Evolutionary conservation across 1,284 basidiomycete genomes (phyloP), one percentile per base, ranked within the genome.

Genomic region (Rhodotorula sp.): DNA sequence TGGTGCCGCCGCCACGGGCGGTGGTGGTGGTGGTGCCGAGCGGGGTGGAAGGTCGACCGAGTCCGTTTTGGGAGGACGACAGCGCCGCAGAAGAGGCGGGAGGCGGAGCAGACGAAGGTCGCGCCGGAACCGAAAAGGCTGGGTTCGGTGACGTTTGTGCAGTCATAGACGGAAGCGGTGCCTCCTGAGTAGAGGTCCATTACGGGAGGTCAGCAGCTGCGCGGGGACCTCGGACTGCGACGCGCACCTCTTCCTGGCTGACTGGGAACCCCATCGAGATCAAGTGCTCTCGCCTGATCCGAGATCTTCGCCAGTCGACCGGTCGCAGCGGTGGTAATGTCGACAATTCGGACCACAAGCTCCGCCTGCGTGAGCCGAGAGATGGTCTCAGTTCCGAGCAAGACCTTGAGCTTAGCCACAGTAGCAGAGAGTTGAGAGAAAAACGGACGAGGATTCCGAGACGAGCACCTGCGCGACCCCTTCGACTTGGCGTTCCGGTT

Each of bases 191-290:
- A 29, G 29, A 29, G 29, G 29, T 29, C 29, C 29, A 29, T 29
- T 34, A 34, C 34, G 34, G 34, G 34, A 34, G 34, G 34, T 34
- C 34, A 34, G 34, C 34, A 34, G 34, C 34, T 34, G 34, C 34
- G 34, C 34, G 34, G 1, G 34, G 34, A 34, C 34, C 34, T 34
- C 34, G 34, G 34, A 34, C 34, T 8, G 6, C 34, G 34, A 34
- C 34, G 8, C 34, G 83, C 26, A 94, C 88, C 83, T 97, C 93
- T 80, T 97, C 93, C 8, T 96, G 85, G 80, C 96, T 96, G 63
- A 97, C 90, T 6, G 93, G 93, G 62, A 97, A 89, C 49, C 94
- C 93, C 52, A 97, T 87, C 20, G 91, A 84, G 73, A 95, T 93
- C 57, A 97, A 85, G 78, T 96, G 92, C 79, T 93, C 91, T 62